Evolutionary conservation across 73 alveolate species (phyloP), one percentile per base, ranked within the genome.

Genomic region (Symbiodinium pilosum): DNA sequence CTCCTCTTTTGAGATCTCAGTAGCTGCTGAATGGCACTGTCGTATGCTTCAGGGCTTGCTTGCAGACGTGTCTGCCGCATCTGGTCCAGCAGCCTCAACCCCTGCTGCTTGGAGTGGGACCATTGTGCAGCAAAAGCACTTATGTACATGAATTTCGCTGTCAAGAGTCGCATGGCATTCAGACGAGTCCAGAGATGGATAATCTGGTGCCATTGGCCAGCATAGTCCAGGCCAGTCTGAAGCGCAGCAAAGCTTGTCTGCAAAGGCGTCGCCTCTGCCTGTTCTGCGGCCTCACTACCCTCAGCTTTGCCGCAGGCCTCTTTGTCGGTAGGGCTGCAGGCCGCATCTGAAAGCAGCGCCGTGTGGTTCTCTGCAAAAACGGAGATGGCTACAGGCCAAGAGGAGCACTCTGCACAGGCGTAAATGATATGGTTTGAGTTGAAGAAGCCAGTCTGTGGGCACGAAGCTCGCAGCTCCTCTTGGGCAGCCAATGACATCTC

Each of bases 381-480:
- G 12, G 26, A 75, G 87, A 89, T 40, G 30, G 71, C 44, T 30
- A 34, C 44, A 3, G 43, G 87, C 95, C 95, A 89, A 41, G 73
- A 41, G 12, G 44, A 40, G 69, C 69, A 43, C 86, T 32, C 75
- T 3, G 40, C 86, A 30, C 87, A 41, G 28, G 87, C 95, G n/a
- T 36, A 4, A 73, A 89, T 43, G 21, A 64, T 42, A 34, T 42
- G 16, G 73, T 43, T 68, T 73, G 44, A 89, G 6, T 28, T 41
- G 86, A 40, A 41, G 30, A 89, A 9, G 75, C n/a, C 86, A 3
- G 95, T n/a, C 30, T 26, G 26, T 8, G 44, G 44, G 43, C 38
- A 9, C 71, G 64, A 7, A 38, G 51, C 40, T 11, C 11, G 95
- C 73, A 89, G 73, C 56, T 89, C 51, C 28, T 39, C 36, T 14